phyloP scores from a whole-genome alignment of 768 basidiomycete species.

The Macrolepiota dolichaula region DNA sequence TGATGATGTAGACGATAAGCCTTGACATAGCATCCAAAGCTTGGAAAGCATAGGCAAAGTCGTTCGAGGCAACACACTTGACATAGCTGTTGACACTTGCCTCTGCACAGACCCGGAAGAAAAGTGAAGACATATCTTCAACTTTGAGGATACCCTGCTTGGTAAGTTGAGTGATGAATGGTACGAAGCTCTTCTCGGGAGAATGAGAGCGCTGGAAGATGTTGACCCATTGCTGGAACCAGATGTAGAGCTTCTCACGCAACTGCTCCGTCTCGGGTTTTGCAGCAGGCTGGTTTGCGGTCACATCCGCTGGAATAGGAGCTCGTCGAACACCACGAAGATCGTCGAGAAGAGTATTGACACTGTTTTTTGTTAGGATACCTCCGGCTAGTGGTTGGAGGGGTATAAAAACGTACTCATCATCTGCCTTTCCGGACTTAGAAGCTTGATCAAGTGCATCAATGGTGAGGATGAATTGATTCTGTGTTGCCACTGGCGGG shows the following conservation, averaged over 20 bases:
- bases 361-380: conserved; percentile 37
- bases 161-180: conserved; percentile 94
- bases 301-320: conserved; percentile 25
- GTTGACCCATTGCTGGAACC: conserved; percentile 94
- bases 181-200: conserved; percentile 93
- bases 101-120: conserved; percentile 97
- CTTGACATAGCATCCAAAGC: conserved; percentile 94
- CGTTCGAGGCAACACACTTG: conserved; percentile 68
- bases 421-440: conserved; percentile 75
- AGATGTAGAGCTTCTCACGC: conserved; percentile 69
- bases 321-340: conserved; percentile 64
- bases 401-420: conserved; percentile 66
- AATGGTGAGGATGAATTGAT: conserved; percentile 74
- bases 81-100: conserved; percentile 88
- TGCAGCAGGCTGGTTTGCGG: conserved; percentile 37
- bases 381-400: not conserved
- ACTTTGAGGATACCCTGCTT: conserved; percentile 96
- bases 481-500: conserved; percentile 75
- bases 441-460: conserved; percentile 77
- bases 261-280: conserved; percentile 74
- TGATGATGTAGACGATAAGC: conserved; percentile 96
- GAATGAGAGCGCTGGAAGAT: conserved; percentile 90
- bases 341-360: conserved; percentile 74
- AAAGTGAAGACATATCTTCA: conserved; percentile 94
- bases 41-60: conserved; percentile 79